Evolutionary conservation across 1,139 yeast species (phyloP), one percentile per base, ranked within the genome.

Genomic region (Wickerhamomyces sp.): DNA sequence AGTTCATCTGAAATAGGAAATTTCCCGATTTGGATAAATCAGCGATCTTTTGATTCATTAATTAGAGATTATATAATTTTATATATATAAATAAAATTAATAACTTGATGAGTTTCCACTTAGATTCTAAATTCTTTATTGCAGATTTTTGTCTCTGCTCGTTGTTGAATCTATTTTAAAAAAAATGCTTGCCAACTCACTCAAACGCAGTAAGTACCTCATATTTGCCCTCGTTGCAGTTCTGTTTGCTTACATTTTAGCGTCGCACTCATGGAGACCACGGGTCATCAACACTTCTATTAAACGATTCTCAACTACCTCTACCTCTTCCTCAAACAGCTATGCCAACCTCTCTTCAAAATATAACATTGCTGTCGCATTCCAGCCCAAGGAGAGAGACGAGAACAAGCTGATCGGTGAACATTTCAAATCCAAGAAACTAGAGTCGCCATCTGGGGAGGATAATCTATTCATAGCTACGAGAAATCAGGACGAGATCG

Each of bases 401-500:
- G 78, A 77, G 49, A 60, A 58, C 29, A 54, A 59, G 4, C 60
- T 54, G 19, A 33, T 52, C 20, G 51, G 61, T 51, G 53, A 64
- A 36, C 64, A 62, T 33, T 53, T 63, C 39, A 62, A 64, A 41
- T 44, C 43, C 21, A 50, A 55, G 14, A 40, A 35, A 10, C 17
- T 58, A 14, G 47, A 47, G 22, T 80, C 87, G 1, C 81, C 85
- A 4, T 74, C 92, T 2, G 98, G 97, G 5, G 97, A 90, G 57
- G 98, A 90, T 59, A 86, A 88, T 51, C 83, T 76, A 53, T 81
- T 90, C 50, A 70, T 79, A 28, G 68, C 80, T 7, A 49, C 52
- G 30, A 61, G 57, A 13, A 60, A 65, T 8, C 56, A 64, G 20
- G 56, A 59, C 17, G 67, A 65, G 12, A 57, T 83, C 2, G 78